phyloP scores from a whole-genome alignment of 2,329 filamentous ascomycete genomes.

The Daldinia sp. region DNA sequence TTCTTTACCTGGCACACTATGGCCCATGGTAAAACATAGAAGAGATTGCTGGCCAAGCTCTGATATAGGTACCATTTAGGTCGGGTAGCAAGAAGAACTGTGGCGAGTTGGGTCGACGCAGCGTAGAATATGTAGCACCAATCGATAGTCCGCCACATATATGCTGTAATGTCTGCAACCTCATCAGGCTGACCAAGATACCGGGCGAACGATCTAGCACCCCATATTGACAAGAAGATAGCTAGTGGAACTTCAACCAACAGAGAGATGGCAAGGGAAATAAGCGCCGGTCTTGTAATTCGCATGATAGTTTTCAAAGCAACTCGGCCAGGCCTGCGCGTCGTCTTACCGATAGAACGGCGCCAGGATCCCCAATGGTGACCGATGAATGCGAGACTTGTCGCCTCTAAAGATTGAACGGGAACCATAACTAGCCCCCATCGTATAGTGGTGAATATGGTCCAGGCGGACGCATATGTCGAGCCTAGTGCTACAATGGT shows the following conservation, averaged over 20 bases:
- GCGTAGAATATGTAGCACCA: constrained; percentile 80
- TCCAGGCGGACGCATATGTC: constrained; percentile 78
- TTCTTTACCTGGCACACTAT: constrained; percentile 67
- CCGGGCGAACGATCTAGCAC: constrained; percentile 69
- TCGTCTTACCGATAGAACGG: constrained; percentile 34
- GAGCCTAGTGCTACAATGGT: constrained; percentile 72
- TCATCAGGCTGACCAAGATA: constrained; percentile 69
- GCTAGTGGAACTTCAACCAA: constrained; percentile 71
- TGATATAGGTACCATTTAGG: constrained; percentile 77
- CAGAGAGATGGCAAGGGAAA: constrained; percentile 66
- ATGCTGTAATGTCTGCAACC: constrained; percentile 70
- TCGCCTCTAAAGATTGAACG: constrained; percentile 74
- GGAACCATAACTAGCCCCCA: constrained; percentile 83
- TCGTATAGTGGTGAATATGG: constrained; percentile 78
- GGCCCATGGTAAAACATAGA: constrained; percentile 79
- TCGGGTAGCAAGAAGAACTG: constrained; percentile 72
- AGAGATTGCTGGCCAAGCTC: constrained; percentile 72
- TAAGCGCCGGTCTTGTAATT: constrained; percentile 65
- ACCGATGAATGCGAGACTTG: constrained; percentile 73
- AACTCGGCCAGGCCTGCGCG: constrained; percentile 33
- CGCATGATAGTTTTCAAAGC: constrained; percentile 13
- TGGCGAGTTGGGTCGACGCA: constrained; percentile 72
- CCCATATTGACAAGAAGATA: constrained; percentile 70
- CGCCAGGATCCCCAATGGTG: constrained; percentile 72
- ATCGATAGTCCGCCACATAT: constrained; percentile 74